phyloP scores from a whole-genome alignment of 176 grass and related monocot species.

The Oryza nivara region DNA sequence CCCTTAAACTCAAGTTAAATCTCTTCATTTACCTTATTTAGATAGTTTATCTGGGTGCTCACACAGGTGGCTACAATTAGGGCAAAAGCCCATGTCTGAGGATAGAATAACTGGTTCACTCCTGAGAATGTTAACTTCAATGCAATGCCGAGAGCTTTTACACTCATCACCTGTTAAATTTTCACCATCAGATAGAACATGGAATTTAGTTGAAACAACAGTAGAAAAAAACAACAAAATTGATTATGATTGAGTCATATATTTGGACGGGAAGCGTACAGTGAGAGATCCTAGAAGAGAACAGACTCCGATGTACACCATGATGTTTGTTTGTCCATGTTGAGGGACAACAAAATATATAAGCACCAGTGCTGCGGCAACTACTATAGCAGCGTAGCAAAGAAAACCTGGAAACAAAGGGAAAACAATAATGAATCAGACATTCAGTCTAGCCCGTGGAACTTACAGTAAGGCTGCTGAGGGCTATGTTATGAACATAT shows the following conservation, averaged over 20 bases:
- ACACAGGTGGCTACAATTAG: conserved; percentile 75
- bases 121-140: conserved; percentile 94
- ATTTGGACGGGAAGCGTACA: conserved; percentile 45
- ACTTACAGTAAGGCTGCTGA: conserved; percentile 5
- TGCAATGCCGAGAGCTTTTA: conserved; percentile 93
- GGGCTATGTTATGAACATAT: conserved; percentile 8
- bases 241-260: conserved; percentile 23
- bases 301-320: conserved; percentile 94
- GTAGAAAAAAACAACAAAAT: conserved; percentile 22
- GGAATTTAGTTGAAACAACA: conserved; percentile 7
- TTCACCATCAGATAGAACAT: conserved; percentile 37
- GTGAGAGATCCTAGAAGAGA: conserved; percentile 94
- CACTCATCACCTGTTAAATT: conserved; percentile 83
- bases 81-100: conserved; percentile 88
- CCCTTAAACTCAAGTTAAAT: conserved; percentile 15
- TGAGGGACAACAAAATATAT: conserved; percentile 84
- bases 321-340: conserved; percentile 93
- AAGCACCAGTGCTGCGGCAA: conserved; percentile 72
- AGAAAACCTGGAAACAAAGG: conserved; percentile 74
- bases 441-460: conserved; percentile 7
- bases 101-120: conserved; percentile 87
- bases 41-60: conserved; percentile 92
- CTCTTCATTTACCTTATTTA: conserved; percentile 66
- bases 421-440: conserved; percentile 39
- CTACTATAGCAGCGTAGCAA: conserved; percentile 69